Percentiles rank a stretch among this genome's conserved stretches.
phyloP scores from a whole-genome alignment of 805 yeast species.

The Wickerhamomyces alni region DNA sequence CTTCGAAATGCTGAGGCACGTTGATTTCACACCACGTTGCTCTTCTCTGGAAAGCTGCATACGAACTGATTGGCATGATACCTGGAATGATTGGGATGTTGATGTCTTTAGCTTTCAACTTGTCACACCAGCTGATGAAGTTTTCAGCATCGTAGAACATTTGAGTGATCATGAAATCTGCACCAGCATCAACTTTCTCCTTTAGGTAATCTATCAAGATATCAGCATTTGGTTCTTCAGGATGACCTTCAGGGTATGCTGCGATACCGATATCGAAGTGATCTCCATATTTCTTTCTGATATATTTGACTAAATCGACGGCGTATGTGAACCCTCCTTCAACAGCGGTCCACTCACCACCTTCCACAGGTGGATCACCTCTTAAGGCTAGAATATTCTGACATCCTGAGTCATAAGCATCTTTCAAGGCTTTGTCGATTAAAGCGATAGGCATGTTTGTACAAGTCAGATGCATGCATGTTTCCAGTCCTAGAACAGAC shows the following conservation, averaged over 20 bases:
- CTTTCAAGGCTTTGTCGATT: constrained; percentile 78
- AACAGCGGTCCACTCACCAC: constrained; percentile 33
- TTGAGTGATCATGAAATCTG: constrained; percentile 89
- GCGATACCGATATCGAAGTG: constrained; percentile 95
- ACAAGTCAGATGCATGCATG: constrained; percentile 97
- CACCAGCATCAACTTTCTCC: constrained; percentile 91
- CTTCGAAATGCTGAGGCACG: constrained; percentile 69
- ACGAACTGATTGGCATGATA: constrained; percentile 97
- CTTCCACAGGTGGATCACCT: constrained; percentile 89
- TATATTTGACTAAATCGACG: constrained; percentile 75
- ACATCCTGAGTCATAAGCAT: constrained; percentile 89
- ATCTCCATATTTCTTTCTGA: constrained; percentile 71
- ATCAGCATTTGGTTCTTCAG: constrained; percentile 60
- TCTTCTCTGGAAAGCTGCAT: constrained; percentile 86
- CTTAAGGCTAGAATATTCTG: constrained; percentile 90
- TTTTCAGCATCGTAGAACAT: constrained; percentile 93
- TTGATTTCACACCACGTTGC: constrained; percentile 89
- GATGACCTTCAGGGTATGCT: constrained; percentile 96
- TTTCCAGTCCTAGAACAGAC: constrained; percentile 84
- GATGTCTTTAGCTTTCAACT: constrained; percentile 66
- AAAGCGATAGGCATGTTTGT: constrained; percentile 83
- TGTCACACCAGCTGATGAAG: constrained; percentile 76
- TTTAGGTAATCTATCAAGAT: constrained; percentile 58
- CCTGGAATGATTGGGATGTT: constrained; percentile 92
- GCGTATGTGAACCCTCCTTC: constrained; percentile 88